Evolutionary conservation across 768 basidiomycete species (phyloP).

Genomic region (Podaxis rugospora): DNA sequence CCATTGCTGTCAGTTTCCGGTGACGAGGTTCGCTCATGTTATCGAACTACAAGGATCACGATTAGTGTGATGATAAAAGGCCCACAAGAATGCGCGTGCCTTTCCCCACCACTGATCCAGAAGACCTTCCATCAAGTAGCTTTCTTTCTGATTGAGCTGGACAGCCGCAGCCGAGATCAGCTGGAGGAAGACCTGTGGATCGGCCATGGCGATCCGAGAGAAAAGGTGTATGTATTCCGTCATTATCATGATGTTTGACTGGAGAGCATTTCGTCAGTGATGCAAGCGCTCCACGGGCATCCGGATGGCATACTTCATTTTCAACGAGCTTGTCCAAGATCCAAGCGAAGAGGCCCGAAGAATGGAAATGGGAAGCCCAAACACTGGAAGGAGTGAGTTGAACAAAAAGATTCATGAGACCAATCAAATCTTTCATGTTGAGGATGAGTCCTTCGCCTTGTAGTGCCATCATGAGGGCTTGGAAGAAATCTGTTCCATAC

Average conservation of each 20-base stretch:
- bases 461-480: conserved; percentile 49
- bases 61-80: conserved; percentile 2
- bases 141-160: conserved; percentile 41
- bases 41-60: conserved; percentile 59
- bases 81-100: conserved; percentile 33
- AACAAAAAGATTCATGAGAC: conserved; percentile 52
- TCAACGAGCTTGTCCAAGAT: conserved; percentile 57
- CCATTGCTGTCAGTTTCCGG: conserved; percentile 83
- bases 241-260: conserved; percentile 41
- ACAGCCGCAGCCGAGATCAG: conserved; percentile 63
- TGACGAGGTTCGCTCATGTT: conserved; percentile 83
- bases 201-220: conserved; percentile 66
- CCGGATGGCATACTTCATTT: conserved; percentile 48
- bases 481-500: conserved; percentile 52
- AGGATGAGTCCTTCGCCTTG: conserved; percentile 39
- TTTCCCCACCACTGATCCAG: conserved; percentile 83
- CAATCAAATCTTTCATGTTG: conserved; percentile 64
- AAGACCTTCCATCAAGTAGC: conserved; percentile 56
- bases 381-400: conserved; percentile 57
- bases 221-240: conserved; percentile 73
- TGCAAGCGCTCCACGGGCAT: neutral
- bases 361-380: conserved; percentile 75
- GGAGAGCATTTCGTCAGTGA: conserved; percentile 5
- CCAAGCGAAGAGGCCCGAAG: conserved; percentile 66
- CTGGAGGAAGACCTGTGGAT: conserved; percentile 63